These are phyloP conservation scores for Fusarium verrucosum DNA, from an alignment of 2,329 filamentous ascomycete genomes.

Conservation along the genomic window DNA sequence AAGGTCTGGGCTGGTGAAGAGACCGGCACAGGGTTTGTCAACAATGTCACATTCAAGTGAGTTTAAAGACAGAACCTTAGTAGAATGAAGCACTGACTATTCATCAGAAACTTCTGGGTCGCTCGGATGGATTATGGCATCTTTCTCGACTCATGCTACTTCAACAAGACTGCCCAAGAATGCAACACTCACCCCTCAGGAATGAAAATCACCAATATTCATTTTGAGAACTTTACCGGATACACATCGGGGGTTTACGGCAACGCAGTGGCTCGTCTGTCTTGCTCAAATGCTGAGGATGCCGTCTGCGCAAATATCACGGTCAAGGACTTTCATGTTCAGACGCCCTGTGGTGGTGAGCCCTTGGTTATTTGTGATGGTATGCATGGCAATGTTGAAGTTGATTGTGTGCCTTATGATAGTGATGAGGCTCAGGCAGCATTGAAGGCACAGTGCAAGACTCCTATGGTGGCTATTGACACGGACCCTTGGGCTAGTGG, in stretches of 20 bases:
- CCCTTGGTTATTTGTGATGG: constrained; percentile 32
- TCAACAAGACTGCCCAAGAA: constrained; percentile 60
- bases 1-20: constrained; percentile 69
- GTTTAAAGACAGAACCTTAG: rapidly evolving
- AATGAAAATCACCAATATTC: constrained; percentile 67
- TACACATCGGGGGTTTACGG: constrained; percentile 65
- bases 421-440: constrained; percentile 17
- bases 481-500: constrained; percentile 6
- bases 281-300: constrained; percentile 61
- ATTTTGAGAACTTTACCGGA: constrained; percentile 67
- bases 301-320: constrained; percentile 66
- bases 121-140: constrained; percentile 67
- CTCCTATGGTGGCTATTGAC: constrained; percentile 11
- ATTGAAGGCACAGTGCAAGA: constrained; percentile 12
- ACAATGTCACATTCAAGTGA: constrained; percentile 66
- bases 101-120: constrained; percentile 61
- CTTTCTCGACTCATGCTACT: constrained; percentile 71
- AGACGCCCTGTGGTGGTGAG: constrained; percentile 1
- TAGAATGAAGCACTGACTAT: rapidly evolving
- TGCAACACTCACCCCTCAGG: constrained; percentile 64
- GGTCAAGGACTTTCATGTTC: constrained; percentile 63
- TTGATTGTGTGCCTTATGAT: constrained; percentile 27
- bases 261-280: constrained; percentile 62
- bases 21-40: constrained; percentile 68
- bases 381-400: constrained; percentile 16